Percentiles rank a stretch among this genome's conserved stretches.
These are phyloP conservation scores for Parafenestella ontariensis DNA, from an alignment of 2,329 filamentous ascomycete species.

Conservation along the genomic window DNA sequence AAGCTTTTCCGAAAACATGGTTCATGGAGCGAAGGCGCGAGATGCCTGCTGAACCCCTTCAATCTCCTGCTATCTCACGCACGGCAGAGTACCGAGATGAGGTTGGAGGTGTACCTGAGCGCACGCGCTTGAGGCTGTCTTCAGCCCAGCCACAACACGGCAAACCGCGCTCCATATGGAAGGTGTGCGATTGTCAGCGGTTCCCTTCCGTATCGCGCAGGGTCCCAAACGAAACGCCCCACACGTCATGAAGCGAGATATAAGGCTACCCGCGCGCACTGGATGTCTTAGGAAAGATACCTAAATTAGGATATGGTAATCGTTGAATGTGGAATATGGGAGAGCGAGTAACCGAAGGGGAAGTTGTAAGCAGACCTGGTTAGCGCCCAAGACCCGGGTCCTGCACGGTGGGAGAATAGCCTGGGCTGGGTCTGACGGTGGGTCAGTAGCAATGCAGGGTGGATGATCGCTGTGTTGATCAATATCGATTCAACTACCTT, in stretches of 20 bases:
- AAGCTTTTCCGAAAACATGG: conserved; percentile 23
- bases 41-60: conserved; percentile 1
- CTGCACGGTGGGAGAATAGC: no score
- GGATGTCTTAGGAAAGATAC: not conserved
- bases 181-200: not conserved
- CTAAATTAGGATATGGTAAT: not conserved
- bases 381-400: conserved; percentile 9
- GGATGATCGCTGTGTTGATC: conserved; percentile 12
- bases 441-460: conserved; percentile 1
- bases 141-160: conserved; percentile 4
- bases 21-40: conserved; percentile 14
- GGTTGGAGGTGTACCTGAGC: not conserved
- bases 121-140: not conserved
- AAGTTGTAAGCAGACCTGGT: not conserved
- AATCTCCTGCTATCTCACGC: not conserved
- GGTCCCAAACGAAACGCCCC: conserved; percentile 5
- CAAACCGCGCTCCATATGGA: conserved; percentile 2
- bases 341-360: not conserved
- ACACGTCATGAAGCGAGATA: conserved; percentile 7
- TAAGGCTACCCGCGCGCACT: not conserved
- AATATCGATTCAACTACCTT: conserved; percentile 9
- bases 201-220: conserved; percentile 6
- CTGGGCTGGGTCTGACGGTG: conserved; percentile 12
- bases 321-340: not conserved
- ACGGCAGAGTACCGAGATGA: not conserved